Base-by-base conservation (phyloP, 2,329 filamentous ascomycete genomes). In the Hymenoscyphus occultus region DNA sequence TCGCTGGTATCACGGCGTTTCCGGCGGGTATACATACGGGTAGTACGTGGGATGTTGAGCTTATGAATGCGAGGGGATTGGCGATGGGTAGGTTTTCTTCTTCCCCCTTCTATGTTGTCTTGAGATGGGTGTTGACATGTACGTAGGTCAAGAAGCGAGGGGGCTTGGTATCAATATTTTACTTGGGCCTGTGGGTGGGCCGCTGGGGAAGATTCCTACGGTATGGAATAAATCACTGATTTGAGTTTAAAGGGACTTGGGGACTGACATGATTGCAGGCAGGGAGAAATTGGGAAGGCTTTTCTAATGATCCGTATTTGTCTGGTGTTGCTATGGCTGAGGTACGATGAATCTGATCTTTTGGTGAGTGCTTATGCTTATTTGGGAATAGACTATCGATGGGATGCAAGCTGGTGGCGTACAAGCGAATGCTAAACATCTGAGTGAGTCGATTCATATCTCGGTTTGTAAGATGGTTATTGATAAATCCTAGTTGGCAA, bases 231-330 rank as follows among this genome's bases (percentile, higher is more conserved):
- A 28, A 28, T 28, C 35, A 63, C 1, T n/a, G 7, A 1, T 13
- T 63, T 75, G 28, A 28, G 28, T 28, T 28, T 28, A 2, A 2
- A 28, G 28, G 28, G 28, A 28, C 1, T 28, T 28, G 76, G 5
- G 89, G 89, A 0, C 88, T 89, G 2, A 76, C 92, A 1, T 35
- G 1, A 7, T 35, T 35, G 35, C 81, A 84, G 59, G 92, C 87
- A 39, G 92, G 92, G 0, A 82, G 92, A 45, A 93, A 92, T 74
- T 96, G 91, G 91, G 92, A 95, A 75, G 90, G 88, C 0, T 95
- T 94, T 74, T 89, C 90, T 0, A 82, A 88, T 0, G 92, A 96
- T 73, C 91, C 92, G 0, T 92, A 94, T 57, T 80, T 92, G 39
- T 86, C 86, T 22, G 89, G 87, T 19, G 80, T 89, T 68, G 85